These are phyloP conservation scores for Obelidium mucronatum DNA, from an alignment of 192 early-diverging fungal genomes.

Conservation along the genomic window DNA sequence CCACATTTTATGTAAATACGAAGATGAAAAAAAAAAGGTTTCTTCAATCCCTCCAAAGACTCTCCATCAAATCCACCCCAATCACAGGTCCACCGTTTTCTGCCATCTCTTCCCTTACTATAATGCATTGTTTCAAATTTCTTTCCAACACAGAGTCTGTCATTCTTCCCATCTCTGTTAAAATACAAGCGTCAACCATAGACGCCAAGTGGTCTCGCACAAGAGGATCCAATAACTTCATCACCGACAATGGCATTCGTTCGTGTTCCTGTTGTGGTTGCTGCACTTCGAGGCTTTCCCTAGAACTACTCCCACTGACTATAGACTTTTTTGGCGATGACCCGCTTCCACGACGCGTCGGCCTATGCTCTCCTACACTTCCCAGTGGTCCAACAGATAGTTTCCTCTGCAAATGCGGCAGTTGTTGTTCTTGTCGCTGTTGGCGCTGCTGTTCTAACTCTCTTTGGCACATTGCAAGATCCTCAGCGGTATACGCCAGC, in stretches of 20 bases:
- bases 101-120: not conserved
- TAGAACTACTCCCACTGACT: not conserved
- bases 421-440: too few species aligned
- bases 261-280: not conserved
- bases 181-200: not conserved
- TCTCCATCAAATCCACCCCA: not conserved
- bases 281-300: conserved; percentile 1
- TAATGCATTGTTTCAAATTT: conserved; percentile 12
- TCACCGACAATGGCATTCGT: not conserved
- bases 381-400: too few species aligned
- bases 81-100: not conserved
- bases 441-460: not conserved
- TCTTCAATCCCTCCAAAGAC: conserved; percentile 7
- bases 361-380: too few species aligned
- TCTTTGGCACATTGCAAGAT: not conserved
- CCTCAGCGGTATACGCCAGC: not conserved
- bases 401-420: too few species aligned
- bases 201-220: conserved; percentile 15
- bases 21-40: too few species aligned
- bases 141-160: conserved; percentile 20
- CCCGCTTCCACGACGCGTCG: not conserved
- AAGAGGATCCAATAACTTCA: not conserved
- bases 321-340: not conserved
- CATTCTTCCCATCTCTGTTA: conserved; percentile 13
- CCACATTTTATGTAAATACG: too few species aligned